Base-by-base conservation (phyloP, 768 basidiomycete species). In the Pleurotus salmoneostramineus region DNA sequence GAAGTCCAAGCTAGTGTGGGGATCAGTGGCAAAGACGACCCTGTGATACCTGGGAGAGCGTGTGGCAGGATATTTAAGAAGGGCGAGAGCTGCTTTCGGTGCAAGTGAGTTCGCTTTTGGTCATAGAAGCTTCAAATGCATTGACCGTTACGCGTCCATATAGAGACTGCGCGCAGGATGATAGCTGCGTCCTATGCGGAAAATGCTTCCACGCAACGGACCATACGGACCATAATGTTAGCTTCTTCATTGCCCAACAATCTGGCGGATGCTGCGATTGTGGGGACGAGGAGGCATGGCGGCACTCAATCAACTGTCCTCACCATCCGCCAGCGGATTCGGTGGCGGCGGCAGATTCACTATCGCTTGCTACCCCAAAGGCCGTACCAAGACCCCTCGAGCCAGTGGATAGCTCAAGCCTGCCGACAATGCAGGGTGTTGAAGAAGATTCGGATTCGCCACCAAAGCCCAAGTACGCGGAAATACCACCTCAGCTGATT, bases 231-330 rank as follows among this genome's bases (percentile, higher is more conserved):
- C 96, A 98, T 74, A 96, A 93, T 62, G 86, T 98, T 64, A 89
- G 89, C 59, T 95, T 98, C 75, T 93, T 92, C 71, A 89, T 96
- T 63, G 88, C 91, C 6, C 91, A 92, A 58, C 94, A 97, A 63
- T 88, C 91, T 0, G 91, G 94, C 5, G 91, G 94, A 4, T 95
- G 92, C 63, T 99, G 97, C 67, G 95, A 98, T 71, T 98, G 96
- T 64, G 94, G 94, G 12, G 95, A 98, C 65, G 77, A 81, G 21
- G 90, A 96, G 65, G 92, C 93, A 1, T 98, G 95, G 94, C 81
- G 85, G 35, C 65, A 68, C 4, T 74, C 82, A 4, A 79, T 91
- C 12, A 70, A 76, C 10, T 95, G 93, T 68, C 85, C 87, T 0
- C 83, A 83, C 65, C 93, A 96, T 65, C 91, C 93, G 10, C 80